Conservation (phyloP, 768 basidiomycete species). For the Mycena metata region DNA sequence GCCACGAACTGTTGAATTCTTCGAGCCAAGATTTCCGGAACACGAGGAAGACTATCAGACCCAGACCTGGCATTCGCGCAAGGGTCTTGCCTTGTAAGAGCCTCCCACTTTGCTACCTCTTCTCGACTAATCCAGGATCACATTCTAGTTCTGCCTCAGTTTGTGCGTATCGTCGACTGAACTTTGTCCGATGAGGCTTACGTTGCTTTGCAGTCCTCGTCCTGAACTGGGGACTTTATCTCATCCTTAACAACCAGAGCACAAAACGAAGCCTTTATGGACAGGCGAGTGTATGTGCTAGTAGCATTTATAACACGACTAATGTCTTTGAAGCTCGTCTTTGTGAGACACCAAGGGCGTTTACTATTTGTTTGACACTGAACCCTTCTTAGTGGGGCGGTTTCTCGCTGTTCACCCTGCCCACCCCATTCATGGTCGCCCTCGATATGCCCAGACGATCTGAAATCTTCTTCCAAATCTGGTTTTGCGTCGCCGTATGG, state of each 20-base stretch:
- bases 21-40: slow-evolving; percentile 32
- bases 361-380: not conserved
- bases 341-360: no score
- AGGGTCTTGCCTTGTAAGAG: slow-evolving; percentile 37
- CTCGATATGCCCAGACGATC: slow-evolving; percentile 46
- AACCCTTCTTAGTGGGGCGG: slow-evolving; percentile 32
- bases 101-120: not conserved
- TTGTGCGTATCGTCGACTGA: slow-evolving; percentile 39
- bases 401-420: slow-evolving; percentile 32
- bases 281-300: slow-evolving; percentile 22
- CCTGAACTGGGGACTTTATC: slow-evolving; percentile 50
- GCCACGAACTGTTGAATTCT: slow-evolving; percentile 36
- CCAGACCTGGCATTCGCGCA: slow-evolving; percentile 42
- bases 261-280: slow-evolving; percentile 32
- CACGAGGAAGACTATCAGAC: slow-evolving; percentile 41
- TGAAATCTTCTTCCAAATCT: slow-evolving; percentile 46
- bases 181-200: not conserved
- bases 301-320: no score
- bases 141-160: slow-evolving; percentile 31
- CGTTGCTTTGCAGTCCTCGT: slow-evolving; percentile 33
- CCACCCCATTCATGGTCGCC: slow-evolving; percentile 45
- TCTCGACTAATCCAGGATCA: not conserved
- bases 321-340: no score
- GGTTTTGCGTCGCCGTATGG: slow-evolving; percentile 43
- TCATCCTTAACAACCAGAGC: slow-evolving; percentile 36